Evolutionary conservation across 2,329 filamentous ascomycete species (phyloP).

Genomic region (Alternaria alternata): DNA sequence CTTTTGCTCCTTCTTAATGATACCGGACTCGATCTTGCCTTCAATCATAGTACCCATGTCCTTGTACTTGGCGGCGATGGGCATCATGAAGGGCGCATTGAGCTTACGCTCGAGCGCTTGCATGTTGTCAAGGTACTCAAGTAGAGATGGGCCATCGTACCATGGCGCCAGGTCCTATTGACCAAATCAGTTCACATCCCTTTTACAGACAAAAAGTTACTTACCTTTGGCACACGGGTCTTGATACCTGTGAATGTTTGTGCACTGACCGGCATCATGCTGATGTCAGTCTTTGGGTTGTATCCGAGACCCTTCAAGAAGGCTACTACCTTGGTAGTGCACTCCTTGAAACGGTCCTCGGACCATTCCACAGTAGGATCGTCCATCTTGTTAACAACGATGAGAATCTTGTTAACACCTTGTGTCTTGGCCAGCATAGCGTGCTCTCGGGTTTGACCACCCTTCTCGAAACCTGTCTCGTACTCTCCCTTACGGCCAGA

Average conservation of each 20-base stretch:
- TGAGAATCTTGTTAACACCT: conserved; percentile 94
- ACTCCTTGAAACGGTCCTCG: conserved; percentile 90
- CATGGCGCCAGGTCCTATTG: conserved; percentile 71
- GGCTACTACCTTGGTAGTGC: conserved; percentile 82
- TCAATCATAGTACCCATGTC: conserved; percentile 98
- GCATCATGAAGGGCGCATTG: conserved; percentile 99
- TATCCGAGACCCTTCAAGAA: conserved; percentile 95
- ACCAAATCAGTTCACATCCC: neutral
- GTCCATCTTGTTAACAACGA: conserved; percentile 97
- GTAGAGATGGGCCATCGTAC: conserved; percentile 87
- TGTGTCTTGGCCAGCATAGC: conserved; percentile 98
- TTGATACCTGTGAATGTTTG: conserved; percentile 89
- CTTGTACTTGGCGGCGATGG: conserved; percentile 92
- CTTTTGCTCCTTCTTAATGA: conserved; percentile 21
- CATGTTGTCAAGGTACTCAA: conserved; percentile 97
- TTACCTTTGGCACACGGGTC: conserved; percentile 72
- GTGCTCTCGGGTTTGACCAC: conserved; percentile 96
- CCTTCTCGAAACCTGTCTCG: conserved; percentile 96
- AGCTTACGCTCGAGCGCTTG: conserved; percentile 91
- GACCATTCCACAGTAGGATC: conserved; percentile 97
- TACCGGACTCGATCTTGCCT: conserved; percentile 89
- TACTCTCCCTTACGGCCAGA: conserved; percentile 98
- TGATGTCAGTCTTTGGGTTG: conserved; percentile 90
- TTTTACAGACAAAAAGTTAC: neutral
- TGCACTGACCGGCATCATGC: conserved; percentile 95